Conservation (phyloP, 2,329 filamentous ascomycete species). For the Claviceps lovelessii region DNA sequence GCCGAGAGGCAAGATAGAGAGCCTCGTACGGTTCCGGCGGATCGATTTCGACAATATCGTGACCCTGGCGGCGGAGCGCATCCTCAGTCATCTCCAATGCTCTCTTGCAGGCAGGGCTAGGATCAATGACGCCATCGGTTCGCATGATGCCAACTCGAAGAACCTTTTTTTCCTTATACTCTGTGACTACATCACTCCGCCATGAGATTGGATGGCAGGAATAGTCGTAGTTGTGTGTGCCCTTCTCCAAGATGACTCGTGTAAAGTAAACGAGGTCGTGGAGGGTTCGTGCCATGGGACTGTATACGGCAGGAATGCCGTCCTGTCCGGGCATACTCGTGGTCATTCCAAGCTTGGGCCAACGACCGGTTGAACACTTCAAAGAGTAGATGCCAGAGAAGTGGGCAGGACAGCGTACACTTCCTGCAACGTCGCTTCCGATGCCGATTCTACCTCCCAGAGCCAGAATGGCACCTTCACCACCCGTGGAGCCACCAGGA, state of each 20-base stretch:
- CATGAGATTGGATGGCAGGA: constrained; percentile 75
- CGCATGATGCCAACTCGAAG: constrained; percentile 64
- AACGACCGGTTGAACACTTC: constrained; percentile 75
- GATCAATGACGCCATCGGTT: constrained; percentile 71
- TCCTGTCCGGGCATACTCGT: constrained; percentile 91
- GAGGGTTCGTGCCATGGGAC: constrained; percentile 79
- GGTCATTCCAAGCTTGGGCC: constrained; percentile 70
- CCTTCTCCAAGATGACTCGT: constrained; percentile 59
- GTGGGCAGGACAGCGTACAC: constrained; percentile 73
- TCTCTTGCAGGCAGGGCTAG: constrained; percentile 68
- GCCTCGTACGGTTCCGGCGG: constrained; percentile 62
- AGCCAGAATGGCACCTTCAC: constrained; percentile 69
- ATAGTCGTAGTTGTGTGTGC: constrained; percentile 81
- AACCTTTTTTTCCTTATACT: constrained; percentile 45
- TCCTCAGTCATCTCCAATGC: constrained; percentile 57
- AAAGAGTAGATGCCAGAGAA: constrained; percentile 82
- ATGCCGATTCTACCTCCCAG: constrained; percentile 76
- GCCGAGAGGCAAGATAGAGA: constrained; percentile 59
- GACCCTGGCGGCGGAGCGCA: constrained; percentile 57
- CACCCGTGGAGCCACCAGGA: constrained; percentile 78
- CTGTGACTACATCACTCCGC: constrained; percentile 46
- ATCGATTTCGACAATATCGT: constrained; percentile 52
- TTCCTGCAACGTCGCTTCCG: constrained; percentile 82
- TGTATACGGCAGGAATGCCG: constrained; percentile 76
- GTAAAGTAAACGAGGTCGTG: constrained; percentile 77